Base-by-base conservation (phyloP, 2,329 filamentous ascomycete genomes). In the Penicillium rolfsii region DNA sequence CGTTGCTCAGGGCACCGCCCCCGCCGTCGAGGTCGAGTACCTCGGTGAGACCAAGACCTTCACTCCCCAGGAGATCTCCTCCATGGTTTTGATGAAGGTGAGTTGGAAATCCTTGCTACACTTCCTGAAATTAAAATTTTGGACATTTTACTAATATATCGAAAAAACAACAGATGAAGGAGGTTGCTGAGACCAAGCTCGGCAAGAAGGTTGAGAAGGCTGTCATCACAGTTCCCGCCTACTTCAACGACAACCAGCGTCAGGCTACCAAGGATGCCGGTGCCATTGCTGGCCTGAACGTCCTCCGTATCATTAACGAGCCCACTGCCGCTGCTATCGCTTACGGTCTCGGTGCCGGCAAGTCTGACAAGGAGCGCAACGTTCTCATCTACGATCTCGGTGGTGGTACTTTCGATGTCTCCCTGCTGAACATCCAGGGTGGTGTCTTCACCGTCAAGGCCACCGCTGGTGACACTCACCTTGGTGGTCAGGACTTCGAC, bases 211-310 rank as follows among this genome's bases (percentile, higher is more conserved):
- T 98, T 75, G 89, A 95, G 84, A 98, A 98, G 89, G 95, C 95
- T 68, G 95, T 99, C 80, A 93, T 99, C 81, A 99, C 95, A 65
- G 95, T 98, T 61, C 95, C 95, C 61, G 95, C 95, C 78, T 99
- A 99, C 88, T 99, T 99, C 91, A 98, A 98, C 87, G 95, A 99
- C 89, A 97, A 96, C 87, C 95, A 99, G 86, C 91, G 95, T 84
- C 95, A 98, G 84, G 91, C 95, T 70, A 99, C 95, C 84, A 98
- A 98, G 89, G 95, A 98, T 78, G 95, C 95, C 70, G 95, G 95
- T 89, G 91, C 94, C 80, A 99, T 99, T 77, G 84, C 94, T 75
- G 95, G 94, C 73, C 89, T 99, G 67, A 97, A 98, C 83, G 93
- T 99, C 72, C 93, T 99, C 81, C 93, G 95, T 87, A 98, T 99